Evolutionary conservation across 257 asterid genomes (phyloP).

Genomic region (Lavandula angustifolia): DNA sequence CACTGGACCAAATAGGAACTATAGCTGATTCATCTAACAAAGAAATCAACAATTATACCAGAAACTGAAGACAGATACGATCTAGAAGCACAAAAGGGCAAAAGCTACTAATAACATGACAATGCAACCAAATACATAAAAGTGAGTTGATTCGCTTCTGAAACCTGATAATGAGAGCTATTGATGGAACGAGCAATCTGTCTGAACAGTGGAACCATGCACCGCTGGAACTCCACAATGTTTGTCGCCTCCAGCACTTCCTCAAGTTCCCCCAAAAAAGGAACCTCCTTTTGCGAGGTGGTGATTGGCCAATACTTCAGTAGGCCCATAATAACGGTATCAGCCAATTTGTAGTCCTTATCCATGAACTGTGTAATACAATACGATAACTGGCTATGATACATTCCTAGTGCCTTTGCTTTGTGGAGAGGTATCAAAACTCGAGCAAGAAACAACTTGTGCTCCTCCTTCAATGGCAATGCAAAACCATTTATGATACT

Average conservation of each 20-base stretch:
- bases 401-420: slow-evolving; percentile 57
- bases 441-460: slow-evolving; percentile 77
- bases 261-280: slow-evolving; percentile 77
- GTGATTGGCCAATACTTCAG: slow-evolving; percentile 82
- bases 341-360: slow-evolving; percentile 77
- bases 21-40: slow-evolving; percentile 3
- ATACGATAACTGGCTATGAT: slow-evolving; percentile 76
- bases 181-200: slow-evolving; percentile 70
- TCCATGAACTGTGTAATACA: slow-evolving; percentile 79
- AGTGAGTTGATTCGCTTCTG: slow-evolving; percentile 11
- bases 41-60: slow-evolving; percentile 19
- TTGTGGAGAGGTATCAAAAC: slow-evolving; percentile 85
- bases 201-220: slow-evolving; percentile 75
- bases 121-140: slow-evolving; percentile 4
- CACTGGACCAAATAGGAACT: too few relatives aligned
- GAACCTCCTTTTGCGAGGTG: slow-evolving; percentile 80
- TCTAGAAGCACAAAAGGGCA: neutral
- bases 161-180: slow-evolving; percentile 86
- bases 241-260: slow-evolving; percentile 80
- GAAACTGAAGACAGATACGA: too few relatives aligned
- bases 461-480: slow-evolving; percentile 96
- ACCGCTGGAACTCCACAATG: slow-evolving; percentile 63
- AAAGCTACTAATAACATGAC: neutral
- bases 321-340: slow-evolving; percentile 69
- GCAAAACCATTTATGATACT: slow-evolving; percentile 91